Evolutionary conservation across 495 filamentous ascomycete genomes (phyloP).

Genomic region (Evernia prunastri): DNA sequence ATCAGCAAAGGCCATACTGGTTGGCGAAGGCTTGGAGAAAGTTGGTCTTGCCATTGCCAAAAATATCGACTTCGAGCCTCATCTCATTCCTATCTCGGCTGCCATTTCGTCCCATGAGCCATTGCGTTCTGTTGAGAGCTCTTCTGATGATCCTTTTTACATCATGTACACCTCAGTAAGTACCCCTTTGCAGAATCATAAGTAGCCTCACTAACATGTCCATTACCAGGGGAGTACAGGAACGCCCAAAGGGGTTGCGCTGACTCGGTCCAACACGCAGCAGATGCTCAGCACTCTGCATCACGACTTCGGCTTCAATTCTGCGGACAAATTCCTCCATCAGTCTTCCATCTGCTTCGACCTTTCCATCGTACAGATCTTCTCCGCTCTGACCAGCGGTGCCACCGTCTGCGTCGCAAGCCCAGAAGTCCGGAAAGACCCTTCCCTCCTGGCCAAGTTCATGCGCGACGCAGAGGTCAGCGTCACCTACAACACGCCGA

Average conservation of each 20-base stretch:
- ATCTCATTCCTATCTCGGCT: constrained; percentile 13
- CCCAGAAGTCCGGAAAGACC: constrained; percentile 26
- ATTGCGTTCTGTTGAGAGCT: constrained; percentile 1
- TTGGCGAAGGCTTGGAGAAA: constrained; percentile 18
- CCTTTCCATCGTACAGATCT: constrained; percentile 34
- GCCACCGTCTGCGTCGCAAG: constrained; percentile 29
- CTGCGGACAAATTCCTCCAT: constrained; percentile 29
- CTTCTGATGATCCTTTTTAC: constrained; percentile 28
- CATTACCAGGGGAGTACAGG: constrained; percentile 29
- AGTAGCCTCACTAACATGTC: constrained; percentile 3
- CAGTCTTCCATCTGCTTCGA: constrained; percentile 35
- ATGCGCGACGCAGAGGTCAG: constrained; percentile 26
- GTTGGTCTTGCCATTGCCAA: constrained; percentile 5
- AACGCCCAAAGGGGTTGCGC: constrained; percentile 32
- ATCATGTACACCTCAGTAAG: constrained; percentile 31
- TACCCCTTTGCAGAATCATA: not conserved
- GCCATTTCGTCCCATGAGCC: constrained; percentile 11
- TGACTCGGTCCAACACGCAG: constrained; percentile 29
- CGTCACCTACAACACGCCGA: constrained; percentile 30
- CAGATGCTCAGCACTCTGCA: constrained; percentile 27
- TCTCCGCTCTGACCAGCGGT: constrained; percentile 28
- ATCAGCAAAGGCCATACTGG: constrained; percentile 18
- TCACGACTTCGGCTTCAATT: constrained; percentile 24
- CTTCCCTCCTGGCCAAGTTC: constrained; percentile 25
- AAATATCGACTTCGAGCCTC: constrained; percentile 16